Evolutionary conservation across 179 eudicot species (phyloP).

Genomic region (Monotropa hypopitys): DNA sequence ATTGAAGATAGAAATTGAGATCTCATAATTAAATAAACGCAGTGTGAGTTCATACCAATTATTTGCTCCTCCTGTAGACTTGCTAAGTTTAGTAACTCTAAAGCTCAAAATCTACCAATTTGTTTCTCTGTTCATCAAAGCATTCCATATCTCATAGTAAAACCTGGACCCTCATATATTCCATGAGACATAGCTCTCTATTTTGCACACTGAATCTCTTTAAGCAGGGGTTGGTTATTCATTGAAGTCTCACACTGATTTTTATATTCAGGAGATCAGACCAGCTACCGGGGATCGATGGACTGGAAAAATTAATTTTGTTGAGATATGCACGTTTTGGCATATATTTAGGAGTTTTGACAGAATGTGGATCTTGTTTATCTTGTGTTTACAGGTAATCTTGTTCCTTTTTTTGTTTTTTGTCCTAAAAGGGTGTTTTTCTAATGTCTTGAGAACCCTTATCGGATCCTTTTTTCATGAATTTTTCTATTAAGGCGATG

Average conservation of each 20-base stretch:
- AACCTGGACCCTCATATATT: not conserved
- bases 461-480: not conserved
- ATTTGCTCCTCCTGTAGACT: not conserved
- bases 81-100: not conserved
- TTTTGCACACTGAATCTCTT: not conserved
- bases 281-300: slow-evolving; percentile 34
- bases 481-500: slow-evolving; percentile 57
- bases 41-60: not conserved
- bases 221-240: slow-evolving; percentile 1
- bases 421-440: not conserved
- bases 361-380: slow-evolving; percentile 93
- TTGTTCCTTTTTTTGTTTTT: not conserved
- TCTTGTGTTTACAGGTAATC: slow-evolving; percentile 74
- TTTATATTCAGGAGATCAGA: slow-evolving; percentile 41
- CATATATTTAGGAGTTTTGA: slow-evolving; percentile 95
- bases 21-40: not conserved
- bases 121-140: not conserved
- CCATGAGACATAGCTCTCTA: not conserved
- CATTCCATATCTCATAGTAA: not conserved
- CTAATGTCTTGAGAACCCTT: not conserved
- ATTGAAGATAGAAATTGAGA: not conserved
- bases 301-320: slow-evolving; percentile 84
- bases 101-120: not conserved
- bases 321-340: slow-evolving; percentile 85
- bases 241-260: not conserved